Percentiles rank a stretch among this genome's conserved stretches.
These are phyloP conservation scores for Zymoseptoria passerinii DNA, from an alignment of 2,329 filamentous ascomycete species.

Conservation along the genomic window DNA sequence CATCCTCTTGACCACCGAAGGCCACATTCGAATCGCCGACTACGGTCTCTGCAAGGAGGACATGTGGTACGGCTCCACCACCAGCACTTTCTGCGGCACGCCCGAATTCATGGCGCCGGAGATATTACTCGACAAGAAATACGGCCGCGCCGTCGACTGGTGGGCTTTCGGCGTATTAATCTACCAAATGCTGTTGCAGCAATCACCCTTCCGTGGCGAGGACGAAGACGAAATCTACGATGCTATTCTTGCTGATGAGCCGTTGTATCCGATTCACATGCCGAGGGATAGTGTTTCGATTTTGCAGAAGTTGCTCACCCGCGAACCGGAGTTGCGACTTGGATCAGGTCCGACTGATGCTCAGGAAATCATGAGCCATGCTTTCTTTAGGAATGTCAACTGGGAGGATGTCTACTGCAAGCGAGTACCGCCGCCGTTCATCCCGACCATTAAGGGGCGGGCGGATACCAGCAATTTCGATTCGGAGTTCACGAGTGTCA, in stretches of 20 bases:
- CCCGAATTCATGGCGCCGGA: constrained; percentile 99
- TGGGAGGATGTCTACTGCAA: constrained; percentile 99
- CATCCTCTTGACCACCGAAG: constrained; percentile 87
- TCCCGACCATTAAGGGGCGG: constrained; percentile 79
- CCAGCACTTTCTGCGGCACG: constrained; percentile 98
- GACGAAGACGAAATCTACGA: constrained; percentile 99
- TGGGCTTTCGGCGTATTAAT: constrained; percentile 99
- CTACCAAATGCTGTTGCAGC: constrained; percentile 98
- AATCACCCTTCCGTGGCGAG: constrained; percentile 96
- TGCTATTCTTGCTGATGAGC: constrained; percentile 93
- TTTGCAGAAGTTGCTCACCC: constrained; percentile 89
- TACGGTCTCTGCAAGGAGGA: constrained; percentile 99
- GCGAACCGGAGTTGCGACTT: constrained; percentile 85
- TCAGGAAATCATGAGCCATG: constrained; percentile 97
- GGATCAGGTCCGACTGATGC: constrained; percentile 94
- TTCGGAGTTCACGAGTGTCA: constrained; percentile 96
- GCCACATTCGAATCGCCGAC: constrained; percentile 97
- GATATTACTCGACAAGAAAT: constrained; percentile 97
- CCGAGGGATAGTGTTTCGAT: constrained; percentile 95
- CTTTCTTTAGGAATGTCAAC: constrained; percentile 95
- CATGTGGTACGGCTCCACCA: constrained; percentile 98
- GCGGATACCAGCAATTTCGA: constrained; percentile 99
- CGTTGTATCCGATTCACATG: constrained; percentile 97
- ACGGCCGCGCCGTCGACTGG: constrained; percentile 95
- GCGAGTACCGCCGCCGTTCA: constrained; percentile 77